A percentile compares a stretch with the other conserved stretches of the same genome.
phyloP scores from a whole-genome alignment of 495 filamentous ascomycete species.

The Hypoxylon cercidicola region DNA sequence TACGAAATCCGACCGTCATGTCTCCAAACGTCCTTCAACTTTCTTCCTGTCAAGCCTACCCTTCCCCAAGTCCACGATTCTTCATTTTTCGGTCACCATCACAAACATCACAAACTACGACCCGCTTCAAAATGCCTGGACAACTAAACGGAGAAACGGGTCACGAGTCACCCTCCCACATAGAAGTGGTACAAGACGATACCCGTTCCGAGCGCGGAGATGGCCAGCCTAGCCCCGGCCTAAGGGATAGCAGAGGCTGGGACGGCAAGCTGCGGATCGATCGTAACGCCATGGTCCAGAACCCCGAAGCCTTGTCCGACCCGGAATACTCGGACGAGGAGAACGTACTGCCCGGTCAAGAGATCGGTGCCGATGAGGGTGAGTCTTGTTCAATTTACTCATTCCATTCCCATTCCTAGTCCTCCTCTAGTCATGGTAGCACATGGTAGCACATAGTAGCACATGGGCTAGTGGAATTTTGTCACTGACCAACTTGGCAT shows the following conservation, averaged over 20 bases:
- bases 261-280: constrained; percentile 88
- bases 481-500: constrained; percentile 16
- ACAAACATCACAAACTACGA: constrained; percentile 10
- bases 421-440: neutral
- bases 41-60: constrained; percentile 30
- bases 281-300: constrained; percentile 69
- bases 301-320: constrained; percentile 82
- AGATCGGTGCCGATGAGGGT: constrained; percentile 87
- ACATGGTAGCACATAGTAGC: neutral
- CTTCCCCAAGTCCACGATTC: constrained; percentile 31
- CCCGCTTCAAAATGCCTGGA: constrained; percentile 47
- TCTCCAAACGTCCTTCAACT: constrained; percentile 42
- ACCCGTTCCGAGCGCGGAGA: constrained; percentile 52
- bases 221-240: constrained; percentile 53
- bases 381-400: constrained; percentile 32
- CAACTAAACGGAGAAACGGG: constrained; percentile 45
- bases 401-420: neutral
- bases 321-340: constrained; percentile 85
- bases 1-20: constrained; percentile 35
- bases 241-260: constrained; percentile 81
- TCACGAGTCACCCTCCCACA: constrained; percentile 47
- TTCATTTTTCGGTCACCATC: constrained; percentile 23
- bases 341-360: constrained; percentile 77
- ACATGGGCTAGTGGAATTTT: constrained; percentile 6
- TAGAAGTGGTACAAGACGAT: constrained; percentile 55